These are phyloP conservation scores for Zymoseptoria pseudotritici DNA, from an alignment of 2,329 filamentous ascomycete genomes.

Conservation along the genomic window DNA sequence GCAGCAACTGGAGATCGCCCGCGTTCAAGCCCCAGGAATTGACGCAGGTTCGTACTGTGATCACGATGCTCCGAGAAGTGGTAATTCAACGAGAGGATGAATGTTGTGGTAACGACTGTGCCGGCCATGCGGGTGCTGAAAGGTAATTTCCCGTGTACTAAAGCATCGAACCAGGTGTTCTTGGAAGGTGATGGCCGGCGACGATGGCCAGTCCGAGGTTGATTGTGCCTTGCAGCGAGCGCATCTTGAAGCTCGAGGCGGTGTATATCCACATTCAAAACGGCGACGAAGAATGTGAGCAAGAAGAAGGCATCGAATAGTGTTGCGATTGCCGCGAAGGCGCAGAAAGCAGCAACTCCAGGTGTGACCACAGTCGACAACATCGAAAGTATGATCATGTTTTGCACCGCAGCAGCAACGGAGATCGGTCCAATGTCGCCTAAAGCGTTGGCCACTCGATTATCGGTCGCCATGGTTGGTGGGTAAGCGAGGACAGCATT, in stretches of 20 bases:
- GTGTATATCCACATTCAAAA: conserved; percentile 71
- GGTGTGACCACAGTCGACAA: conserved; percentile 62
- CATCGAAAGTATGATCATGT: conserved; percentile 57
- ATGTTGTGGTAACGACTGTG: conserved; percentile 63
- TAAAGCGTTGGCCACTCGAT: conserved; percentile 64
- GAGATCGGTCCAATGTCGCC: conserved; percentile 65
- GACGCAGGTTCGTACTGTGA: conserved; percentile 21
- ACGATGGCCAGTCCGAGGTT: conserved; percentile 7
- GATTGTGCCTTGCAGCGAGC: conserved; percentile 39
- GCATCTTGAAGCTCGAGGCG: conserved; percentile 69
- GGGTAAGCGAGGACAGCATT: conserved; percentile 69
- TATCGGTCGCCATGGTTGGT: conserved; percentile 58
- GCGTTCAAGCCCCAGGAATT: conserved; percentile 24
- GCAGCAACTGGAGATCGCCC: conserved; percentile 11
- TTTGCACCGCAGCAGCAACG: conserved; percentile 60
- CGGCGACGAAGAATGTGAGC: conserved; percentile 71
- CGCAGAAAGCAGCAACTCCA: conserved; percentile 67
- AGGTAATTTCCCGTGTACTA: conserved; percentile 58
- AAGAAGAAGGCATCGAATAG: conserved; percentile 72
- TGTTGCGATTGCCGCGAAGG: conserved; percentile 66
- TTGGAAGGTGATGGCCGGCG: conserved; percentile 22
- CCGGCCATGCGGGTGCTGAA: conserved; percentile 69
- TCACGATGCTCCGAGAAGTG: conserved; percentile 64
- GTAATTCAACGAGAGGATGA: conserved; percentile 66
- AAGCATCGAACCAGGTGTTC: conserved; percentile 52